Evolutionary conservation across 2,329 filamentous ascomycete genomes (phyloP).

Genomic region (Fusarium tricinctum): DNA sequence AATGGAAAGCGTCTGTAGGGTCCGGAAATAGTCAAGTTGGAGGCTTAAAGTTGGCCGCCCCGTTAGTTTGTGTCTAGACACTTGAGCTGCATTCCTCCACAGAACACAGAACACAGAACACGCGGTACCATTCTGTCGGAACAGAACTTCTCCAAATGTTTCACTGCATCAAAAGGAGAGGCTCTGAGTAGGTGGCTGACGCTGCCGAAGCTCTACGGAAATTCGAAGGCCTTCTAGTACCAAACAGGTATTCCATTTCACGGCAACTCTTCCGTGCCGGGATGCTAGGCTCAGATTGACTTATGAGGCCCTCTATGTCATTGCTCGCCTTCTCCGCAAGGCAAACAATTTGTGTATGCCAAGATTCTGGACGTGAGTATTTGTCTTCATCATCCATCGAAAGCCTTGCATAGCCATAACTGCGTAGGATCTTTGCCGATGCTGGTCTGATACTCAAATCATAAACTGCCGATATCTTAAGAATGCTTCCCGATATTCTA

Average conservation of each 20-base stretch:
- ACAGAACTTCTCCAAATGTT: neutral
- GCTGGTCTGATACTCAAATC: neutral
- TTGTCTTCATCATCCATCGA: neutral
- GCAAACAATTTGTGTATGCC: neutral
- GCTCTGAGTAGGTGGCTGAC: neutral
- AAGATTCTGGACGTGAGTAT: neutral
- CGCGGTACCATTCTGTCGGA: neutral
- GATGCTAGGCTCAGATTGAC: neutral
- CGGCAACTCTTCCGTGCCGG: neutral
- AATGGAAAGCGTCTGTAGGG: neutral
- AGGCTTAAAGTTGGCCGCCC: conserved; percentile 3
- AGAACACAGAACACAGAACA: neutral
- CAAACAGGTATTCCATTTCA: conserved; percentile 6
- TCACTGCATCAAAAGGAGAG: neutral
- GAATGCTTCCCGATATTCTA: neutral
- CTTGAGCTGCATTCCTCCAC: conserved; percentile 31
- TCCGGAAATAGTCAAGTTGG: conserved; percentile 28
- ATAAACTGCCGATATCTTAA: neutral
- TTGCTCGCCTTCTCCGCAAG: neutral
- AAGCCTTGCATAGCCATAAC: too few relatives aligned
- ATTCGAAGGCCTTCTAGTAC: neutral
- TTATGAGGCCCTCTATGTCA: neutral
- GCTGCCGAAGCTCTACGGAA: conserved; percentile 9
- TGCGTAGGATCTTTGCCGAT: neutral
- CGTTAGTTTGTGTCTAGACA: conserved; percentile 9